These are phyloP conservation scores for Colletotrichum salicis DNA, from an alignment of 2,329 filamentous ascomycete genomes.

Conservation along the genomic window DNA sequence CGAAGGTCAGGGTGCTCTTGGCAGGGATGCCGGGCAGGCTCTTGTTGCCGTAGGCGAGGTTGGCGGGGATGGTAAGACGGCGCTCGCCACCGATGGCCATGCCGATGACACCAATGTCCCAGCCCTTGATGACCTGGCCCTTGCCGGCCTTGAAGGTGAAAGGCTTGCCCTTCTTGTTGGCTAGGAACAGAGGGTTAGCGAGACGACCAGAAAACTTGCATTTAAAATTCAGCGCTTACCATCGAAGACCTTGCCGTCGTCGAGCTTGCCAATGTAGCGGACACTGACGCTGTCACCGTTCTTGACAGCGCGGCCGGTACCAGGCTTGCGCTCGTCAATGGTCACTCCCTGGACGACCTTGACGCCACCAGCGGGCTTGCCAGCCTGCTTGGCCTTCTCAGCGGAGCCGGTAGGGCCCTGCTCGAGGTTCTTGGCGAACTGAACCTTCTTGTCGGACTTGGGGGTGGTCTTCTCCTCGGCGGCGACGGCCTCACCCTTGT, in stretches of 20 bases:
- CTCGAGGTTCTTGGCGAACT: constrained; percentile 99
- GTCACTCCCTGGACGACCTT: constrained; percentile 90
- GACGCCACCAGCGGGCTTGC: constrained; percentile 65
- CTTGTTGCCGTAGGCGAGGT: constrained; percentile 90
- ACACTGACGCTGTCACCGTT: constrained; percentile 90
- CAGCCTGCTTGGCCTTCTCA: constrained; percentile 51
- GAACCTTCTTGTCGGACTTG: constrained; percentile 90
- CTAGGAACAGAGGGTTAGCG: constrained; percentile 53
- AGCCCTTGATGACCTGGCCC: constrained; percentile 98
- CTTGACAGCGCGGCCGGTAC: constrained; percentile 86
- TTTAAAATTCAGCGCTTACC: constrained; percentile 71
- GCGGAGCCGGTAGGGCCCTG: constrained; percentile 87
- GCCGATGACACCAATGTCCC: constrained; percentile 93
- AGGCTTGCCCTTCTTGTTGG: constrained; percentile 99
- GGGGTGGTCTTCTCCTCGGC: constrained; percentile 66
- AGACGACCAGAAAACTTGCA: neutral
- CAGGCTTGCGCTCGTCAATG: constrained; percentile 94
- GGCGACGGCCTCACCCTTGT: constrained; percentile 86
- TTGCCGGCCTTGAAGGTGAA: constrained; percentile 95
- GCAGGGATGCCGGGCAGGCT: constrained; percentile 84
- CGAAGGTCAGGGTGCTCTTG: constrained; percentile 93
- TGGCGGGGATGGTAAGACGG: constrained; percentile 86
- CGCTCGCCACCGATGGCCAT: constrained; percentile 96
- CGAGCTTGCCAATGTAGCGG: constrained; percentile 97
- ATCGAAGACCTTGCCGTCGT: constrained; percentile 95